Evolutionary conservation across 2,329 filamentous ascomycete genomes (phyloP), one percentile per base, ranked within the genome.

Genomic region (Cladobotryum protrusum): DNA sequence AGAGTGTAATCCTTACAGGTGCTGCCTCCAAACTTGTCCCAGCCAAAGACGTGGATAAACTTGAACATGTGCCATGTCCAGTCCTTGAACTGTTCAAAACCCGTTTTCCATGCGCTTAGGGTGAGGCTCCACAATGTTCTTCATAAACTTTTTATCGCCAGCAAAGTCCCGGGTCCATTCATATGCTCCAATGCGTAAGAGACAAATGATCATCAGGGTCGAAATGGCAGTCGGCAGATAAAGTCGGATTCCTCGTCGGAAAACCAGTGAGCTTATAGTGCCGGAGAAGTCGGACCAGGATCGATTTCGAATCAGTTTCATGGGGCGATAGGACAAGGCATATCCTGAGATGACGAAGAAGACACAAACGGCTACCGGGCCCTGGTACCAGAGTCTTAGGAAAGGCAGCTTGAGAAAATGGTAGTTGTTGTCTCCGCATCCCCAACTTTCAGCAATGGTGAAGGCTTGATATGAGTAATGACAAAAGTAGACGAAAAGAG

Each of bases 341-440:
- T 82, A 83, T 17, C 80, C 80, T 1, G 78, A 81, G 41, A 83
- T 77, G 58, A 82, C 74, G 59, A 82, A 83, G 68, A 84, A 84
- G 55, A 82, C 65, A 62, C 74, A 77, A 36, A 83, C 79, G 57
- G 78, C 78, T 0, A 77, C 73, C 3, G 76, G 77, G 1, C 78
- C 79, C 46, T 75, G 74, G 59, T 75, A 81, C 51, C 76, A 68
- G 4, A 82, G 66, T 13, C 78, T 70, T 15, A 82, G 48, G 52
- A 81, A 72, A 7, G 78, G 79, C 1, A 81, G 68, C 58, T 77
- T 74, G 55, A 78, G 67, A 43, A 76, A 51, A 49, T 73, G 58
- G 58, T 71, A 70, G 63, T 78, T 73, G 53, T 62, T 63, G 19
- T 69, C 62, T 42, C 66, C 65, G 47, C 63, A 68, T 37, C 75